phyloP scores from a whole-genome alignment of 106 monocot species.

The Apostasia ramifera region DNA sequence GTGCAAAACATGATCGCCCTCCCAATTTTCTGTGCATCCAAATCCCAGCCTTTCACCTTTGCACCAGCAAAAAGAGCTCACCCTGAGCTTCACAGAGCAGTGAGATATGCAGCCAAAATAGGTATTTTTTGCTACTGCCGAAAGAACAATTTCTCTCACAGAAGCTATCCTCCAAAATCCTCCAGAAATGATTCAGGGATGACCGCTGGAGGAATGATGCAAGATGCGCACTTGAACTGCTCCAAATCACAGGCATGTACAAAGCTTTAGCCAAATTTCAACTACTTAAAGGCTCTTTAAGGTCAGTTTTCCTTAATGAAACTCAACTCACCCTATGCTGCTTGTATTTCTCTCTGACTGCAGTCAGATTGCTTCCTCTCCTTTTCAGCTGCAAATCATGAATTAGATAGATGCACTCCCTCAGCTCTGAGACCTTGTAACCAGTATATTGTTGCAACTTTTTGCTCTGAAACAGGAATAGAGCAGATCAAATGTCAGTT shows the following conservation, averaged over 20 bases:
- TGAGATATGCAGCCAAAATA: background rate
- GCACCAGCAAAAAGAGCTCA: background rate
- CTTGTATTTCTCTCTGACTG: conserved; percentile 58
- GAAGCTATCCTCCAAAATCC: background rate
- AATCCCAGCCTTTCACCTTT: background rate
- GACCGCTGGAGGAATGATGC: conserved; percentile 14
- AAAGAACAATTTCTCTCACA: background rate
- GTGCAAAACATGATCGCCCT: no score
- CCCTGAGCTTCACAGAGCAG: background rate
- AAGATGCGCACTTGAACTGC: conserved; percentile 48
- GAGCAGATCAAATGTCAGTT: no score
- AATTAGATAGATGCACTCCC: conserved; percentile 39
- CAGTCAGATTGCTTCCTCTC: conserved; percentile 20
- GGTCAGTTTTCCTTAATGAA: background rate
- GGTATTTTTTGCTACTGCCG: background rate
- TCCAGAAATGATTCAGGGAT: conserved; percentile 27
- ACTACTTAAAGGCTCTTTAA: background rate
- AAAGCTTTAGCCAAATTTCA: background rate
- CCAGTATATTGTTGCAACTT: conserved; percentile 23
- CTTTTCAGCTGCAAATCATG: conserved; percentile 44
- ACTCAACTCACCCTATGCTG: conserved; percentile 24
- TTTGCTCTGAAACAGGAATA: conserved; percentile 15
- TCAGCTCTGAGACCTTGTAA: conserved; percentile 45
- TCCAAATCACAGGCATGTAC: background rate
- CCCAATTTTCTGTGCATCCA: no score